Evolutionary conservation across 2,329 filamentous ascomycete species (phyloP), one percentile per base, ranked within the genome.

Genomic region (Ilyonectria sp.): DNA sequence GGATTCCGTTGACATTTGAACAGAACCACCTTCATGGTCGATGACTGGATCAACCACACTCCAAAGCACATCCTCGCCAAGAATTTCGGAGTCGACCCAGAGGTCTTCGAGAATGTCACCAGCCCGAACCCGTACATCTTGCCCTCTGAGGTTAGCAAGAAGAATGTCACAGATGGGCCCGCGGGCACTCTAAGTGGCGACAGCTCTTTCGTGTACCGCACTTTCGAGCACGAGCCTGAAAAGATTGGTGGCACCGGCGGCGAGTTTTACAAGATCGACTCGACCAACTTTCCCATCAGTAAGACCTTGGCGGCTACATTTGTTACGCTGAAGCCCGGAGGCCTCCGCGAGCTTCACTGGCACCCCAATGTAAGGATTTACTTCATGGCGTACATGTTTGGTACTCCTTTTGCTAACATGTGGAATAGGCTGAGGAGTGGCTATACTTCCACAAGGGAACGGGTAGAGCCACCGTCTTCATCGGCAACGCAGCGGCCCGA

Each of bases 21-120:
- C 26, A 88, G 88, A n/a, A 91, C 89, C 0, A 92, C 91, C 1
- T 93, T 93, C 83, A 91, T 90, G 80, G 84, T 93, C 26, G 90
- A 91, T 69, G 91, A 93, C 80, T 93, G 91, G 91, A 84, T 93
- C 40, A 81, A 86, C 0, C 90, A 92, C 75, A 93, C 90, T 0
- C 91, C 91, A 0, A 87, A 86, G 57, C 70, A 76, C 10, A 83
- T 93, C 50, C 82, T 93, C 0, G 90, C 90, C 40, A 92, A 91
- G 81, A 93, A 92, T 81, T 92, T 93, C 70, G 89, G 89, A 23
- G 84, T 93, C 21, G 83, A 88, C 55, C 83, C 85, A 23, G 86
- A 86, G 0, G 84, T 90, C 52, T 92, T 93, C 69, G 83, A 87
- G 69, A 84, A 83, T 7, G 81, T 92, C 23, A 90, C 90, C 0